Evolutionary conservation across 768 basidiomycete species (phyloP).

Genomic region (Leccinum arenicola): DNA sequence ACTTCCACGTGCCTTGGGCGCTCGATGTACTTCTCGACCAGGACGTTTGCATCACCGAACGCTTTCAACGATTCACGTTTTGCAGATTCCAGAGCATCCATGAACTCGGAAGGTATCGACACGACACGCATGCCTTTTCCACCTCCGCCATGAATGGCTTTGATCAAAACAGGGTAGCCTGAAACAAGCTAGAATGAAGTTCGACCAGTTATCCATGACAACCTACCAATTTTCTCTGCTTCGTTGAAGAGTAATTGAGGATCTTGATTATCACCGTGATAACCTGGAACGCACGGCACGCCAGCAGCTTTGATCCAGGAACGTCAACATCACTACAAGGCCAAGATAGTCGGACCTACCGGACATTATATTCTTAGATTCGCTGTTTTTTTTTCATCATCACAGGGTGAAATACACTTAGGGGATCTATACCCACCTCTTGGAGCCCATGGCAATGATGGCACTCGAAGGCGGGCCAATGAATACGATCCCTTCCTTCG

Average conservation of each 20-base stretch:
- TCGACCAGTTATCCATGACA: background rate
- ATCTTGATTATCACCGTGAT: slow-evolving; percentile 83
- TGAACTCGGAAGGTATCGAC: slow-evolving; percentile 61
- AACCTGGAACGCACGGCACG: slow-evolving; percentile 93
- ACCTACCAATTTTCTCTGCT: slow-evolving; percentile 65
- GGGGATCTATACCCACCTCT: slow-evolving; percentile 54
- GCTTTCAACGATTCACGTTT: slow-evolving; percentile 85
- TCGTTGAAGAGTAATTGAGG: slow-evolving; percentile 63
- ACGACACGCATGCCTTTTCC: slow-evolving; percentile 95
- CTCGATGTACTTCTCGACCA: slow-evolving; percentile 87
- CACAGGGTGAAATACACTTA: background rate
- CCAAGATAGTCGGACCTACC: slow-evolving; percentile 38
- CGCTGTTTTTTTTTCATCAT: slow-evolving; percentile 41
- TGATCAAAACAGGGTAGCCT: slow-evolving; percentile 92
- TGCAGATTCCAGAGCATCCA: slow-evolving; percentile 80
- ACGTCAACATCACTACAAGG: slow-evolving; percentile 2
- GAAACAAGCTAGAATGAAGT: background rate
- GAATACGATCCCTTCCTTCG: slow-evolving; percentile 80
- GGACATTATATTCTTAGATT: slow-evolving; percentile 95
- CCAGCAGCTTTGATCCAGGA: slow-evolving; percentile 59
- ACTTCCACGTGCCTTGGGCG: slow-evolving; percentile 91
- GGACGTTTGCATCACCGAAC: slow-evolving; percentile 83
- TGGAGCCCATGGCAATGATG: slow-evolving; percentile 93
- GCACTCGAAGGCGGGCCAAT: slow-evolving; percentile 88
- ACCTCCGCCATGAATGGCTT: slow-evolving; percentile 94